These are phyloP conservation scores for Fomitopsis betulina DNA, from an alignment of 1,284 basidiomycete species.

Conservation along the genomic window DNA sequence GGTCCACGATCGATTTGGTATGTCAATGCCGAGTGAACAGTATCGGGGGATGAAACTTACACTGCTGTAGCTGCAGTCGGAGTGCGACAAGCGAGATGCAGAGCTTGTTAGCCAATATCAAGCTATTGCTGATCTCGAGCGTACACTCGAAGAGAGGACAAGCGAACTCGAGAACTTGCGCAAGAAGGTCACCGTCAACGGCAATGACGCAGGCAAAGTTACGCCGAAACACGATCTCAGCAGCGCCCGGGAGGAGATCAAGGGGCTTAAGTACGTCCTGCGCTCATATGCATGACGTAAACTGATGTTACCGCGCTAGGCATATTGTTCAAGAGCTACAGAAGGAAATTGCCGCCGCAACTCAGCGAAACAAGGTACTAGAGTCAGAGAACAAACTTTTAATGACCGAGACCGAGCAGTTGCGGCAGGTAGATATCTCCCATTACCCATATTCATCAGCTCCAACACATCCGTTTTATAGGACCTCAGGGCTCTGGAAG, in stretches of 20 bases:
- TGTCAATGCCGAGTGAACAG: conserved; percentile 9
- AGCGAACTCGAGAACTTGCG: conserved; percentile 51
- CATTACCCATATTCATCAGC: not conserved
- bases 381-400: conserved; percentile 77
- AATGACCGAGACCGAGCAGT: conserved; percentile 67
- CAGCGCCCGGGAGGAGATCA: conserved; percentile 58
- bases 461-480: conserved; percentile 23
- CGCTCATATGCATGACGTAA: not conserved
- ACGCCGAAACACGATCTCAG: conserved; percentile 49
- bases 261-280: conserved; percentile 63
- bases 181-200: conserved; percentile 45
- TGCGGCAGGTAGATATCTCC: conserved; percentile 55
- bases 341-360: conserved; percentile 68
- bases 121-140: conserved; percentile 33
- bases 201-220: conserved; percentile 30
- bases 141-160: conserved; percentile 40
- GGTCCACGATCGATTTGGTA: conserved; percentile 36
- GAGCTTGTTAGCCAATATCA: conserved; percentile 35
- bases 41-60: not conserved
- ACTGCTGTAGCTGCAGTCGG: conserved; percentile 25
- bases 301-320: conserved; percentile 32
- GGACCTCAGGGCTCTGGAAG: conserved; percentile 72
- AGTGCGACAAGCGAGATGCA: conserved; percentile 25
- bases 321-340: conserved; percentile 87
- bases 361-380: conserved; percentile 64